Evolutionary conservation across 257 asterid species (phyloP), one percentile per base, ranked within the genome.

Genomic region (Cinchona pubescens): DNA sequence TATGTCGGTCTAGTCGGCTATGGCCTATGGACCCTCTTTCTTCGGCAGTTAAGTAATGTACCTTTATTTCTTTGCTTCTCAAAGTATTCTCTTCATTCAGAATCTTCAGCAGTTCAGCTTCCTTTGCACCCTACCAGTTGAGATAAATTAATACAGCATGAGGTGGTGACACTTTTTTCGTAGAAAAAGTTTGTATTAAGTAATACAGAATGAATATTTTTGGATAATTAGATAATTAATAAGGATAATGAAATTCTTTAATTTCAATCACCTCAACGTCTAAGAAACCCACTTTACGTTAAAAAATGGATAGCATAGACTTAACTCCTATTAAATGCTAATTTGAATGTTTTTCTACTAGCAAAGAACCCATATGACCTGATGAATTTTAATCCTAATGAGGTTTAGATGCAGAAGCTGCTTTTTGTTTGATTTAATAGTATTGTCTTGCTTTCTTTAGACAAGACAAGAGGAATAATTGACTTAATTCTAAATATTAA

Each of bases 1-100:
- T 12, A 42, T 75, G 75, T 68, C 69, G 73, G 79, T 35, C 56
- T 32, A 30, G 74, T 45, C 69, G 71, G 76, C 81, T 6, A 7
- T 60, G 71, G 71, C 72, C 81, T 6, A 7, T 60, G 71, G 43
- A 61, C 27, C 16, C 46, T 18, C 58, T 45, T 55, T 63, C 37
- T n/a, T 56, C 35, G 18, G 25, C 71, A 48, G n/a, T 46, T 61
- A 21, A 30, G 19, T 11, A 37, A 19, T 23, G 5, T 53, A 37
- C 12, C 67, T 19, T 58, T 35, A 18, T 38, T 40, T 19, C 18
- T 72, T 40, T 40, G 29, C 8, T 72, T 38, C 38, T 25, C 29
- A 29, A 13, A 29, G 5, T 40, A 40, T 1, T 40, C 4, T 19
- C 7, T 37, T 19, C 23, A 7, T 35, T 23, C 25, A 30, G 77